A percentile compares a stretch with the other conserved stretches of the same genome.
phyloP scores from a whole-genome alignment of 2,329 filamentous ascomycete species.

The Beauveria asiatica region DNA sequence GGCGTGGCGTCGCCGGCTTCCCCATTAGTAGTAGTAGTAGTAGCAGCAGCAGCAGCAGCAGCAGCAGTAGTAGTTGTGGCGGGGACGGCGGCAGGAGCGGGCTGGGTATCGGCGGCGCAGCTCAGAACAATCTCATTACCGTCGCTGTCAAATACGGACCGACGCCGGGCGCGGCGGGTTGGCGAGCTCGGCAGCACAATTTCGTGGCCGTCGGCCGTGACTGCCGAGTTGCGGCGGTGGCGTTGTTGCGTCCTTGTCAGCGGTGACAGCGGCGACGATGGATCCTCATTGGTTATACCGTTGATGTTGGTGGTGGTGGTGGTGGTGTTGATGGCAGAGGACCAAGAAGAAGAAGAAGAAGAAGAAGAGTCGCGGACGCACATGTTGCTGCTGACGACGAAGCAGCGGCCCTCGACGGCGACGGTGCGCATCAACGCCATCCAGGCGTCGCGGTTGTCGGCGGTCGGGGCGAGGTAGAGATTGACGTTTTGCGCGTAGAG shows the following conservation, averaged over 20 bases:
- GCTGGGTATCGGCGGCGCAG: slow-evolving; percentile 19
- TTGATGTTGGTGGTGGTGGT: not conserved
- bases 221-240: slow-evolving; percentile 29
- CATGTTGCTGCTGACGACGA: slow-evolving; percentile 82
- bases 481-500: slow-evolving; percentile 89
- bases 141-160: slow-evolving; percentile 43
- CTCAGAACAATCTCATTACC: slow-evolving; percentile 45
- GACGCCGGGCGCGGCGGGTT: slow-evolving; percentile 13
- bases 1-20: slow-evolving; percentile 14
- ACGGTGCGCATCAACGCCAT: slow-evolving; percentile 72
- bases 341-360: too few species aligned
- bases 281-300: not conserved
- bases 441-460: slow-evolving; percentile 79
- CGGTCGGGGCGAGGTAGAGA: slow-evolving; percentile 83
- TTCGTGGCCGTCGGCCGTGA: slow-evolving; percentile 39
- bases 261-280: not conserved
- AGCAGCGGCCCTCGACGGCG: slow-evolving; percentile 72
- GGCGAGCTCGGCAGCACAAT: slow-evolving; percentile 30
- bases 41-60: too few species aligned
- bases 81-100: not conserved
- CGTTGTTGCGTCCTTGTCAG: not conserved
- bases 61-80: not conserved
- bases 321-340: not conserved
- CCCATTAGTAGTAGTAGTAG: not conserved
- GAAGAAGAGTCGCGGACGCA: slow-evolving; percentile 36